Conservation (phyloP, 139 green algal species). For the Dunaliella primolecta region DNA sequence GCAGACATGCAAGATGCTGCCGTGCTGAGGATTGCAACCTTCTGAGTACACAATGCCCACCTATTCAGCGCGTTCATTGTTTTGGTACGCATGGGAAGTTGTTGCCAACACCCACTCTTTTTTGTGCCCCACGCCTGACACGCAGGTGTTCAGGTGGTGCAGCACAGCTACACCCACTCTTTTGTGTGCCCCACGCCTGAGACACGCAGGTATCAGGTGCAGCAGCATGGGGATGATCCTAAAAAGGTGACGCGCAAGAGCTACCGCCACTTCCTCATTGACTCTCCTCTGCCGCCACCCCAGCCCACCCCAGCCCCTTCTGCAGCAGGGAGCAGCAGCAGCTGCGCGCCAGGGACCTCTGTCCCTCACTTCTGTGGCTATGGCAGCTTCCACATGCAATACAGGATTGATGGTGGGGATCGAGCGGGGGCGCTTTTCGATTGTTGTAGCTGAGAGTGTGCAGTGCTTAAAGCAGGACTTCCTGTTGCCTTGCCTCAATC, state of each 20-base stretch:
- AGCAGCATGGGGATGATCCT: constrained; percentile 61
- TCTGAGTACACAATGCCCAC: too few relatives aligned
- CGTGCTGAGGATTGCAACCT: too few relatives aligned
- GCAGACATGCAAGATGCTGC: too few relatives aligned
- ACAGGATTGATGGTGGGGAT: constrained; percentile 79
- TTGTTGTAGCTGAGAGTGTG: neutral
- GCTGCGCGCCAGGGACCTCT: neutral
- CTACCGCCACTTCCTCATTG: constrained; percentile 74
- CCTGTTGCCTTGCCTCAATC: neutral
- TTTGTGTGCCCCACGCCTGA: too few relatives aligned
- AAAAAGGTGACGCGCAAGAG: constrained; percentile 29
- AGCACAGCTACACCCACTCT: too few relatives aligned
- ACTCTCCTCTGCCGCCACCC: constrained; percentile 55
- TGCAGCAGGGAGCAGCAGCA: neutral
- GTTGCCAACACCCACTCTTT: too few relatives aligned
- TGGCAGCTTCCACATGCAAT: constrained; percentile 94
- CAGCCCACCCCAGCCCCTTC: neutral
- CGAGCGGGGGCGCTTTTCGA: neutral
- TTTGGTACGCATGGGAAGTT: too few relatives aligned
- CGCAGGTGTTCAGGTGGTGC: too few relatives aligned
- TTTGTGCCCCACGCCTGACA: too few relatives aligned
- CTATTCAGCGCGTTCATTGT: too few relatives aligned
- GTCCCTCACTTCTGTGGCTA: constrained; percentile 56
- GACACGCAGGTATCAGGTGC: constrained; percentile 35
- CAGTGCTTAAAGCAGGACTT: neutral